phyloP scores from a whole-genome alignment of 768 basidiomycete species.

The Paxillus ammoniavirescens region DNA sequence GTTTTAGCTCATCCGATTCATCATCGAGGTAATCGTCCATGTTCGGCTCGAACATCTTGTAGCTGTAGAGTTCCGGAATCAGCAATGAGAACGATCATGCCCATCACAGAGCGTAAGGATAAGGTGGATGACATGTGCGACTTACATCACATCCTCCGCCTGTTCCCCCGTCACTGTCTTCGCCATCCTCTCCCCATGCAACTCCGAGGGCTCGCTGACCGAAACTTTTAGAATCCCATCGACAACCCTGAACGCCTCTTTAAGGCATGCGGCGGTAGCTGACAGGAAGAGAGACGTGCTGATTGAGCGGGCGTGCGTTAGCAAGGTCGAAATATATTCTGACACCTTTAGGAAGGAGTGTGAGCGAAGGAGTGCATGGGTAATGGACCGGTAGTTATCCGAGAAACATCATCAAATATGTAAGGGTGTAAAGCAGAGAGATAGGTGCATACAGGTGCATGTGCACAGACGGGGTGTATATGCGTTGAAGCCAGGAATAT shows the following conservation, averaged over 20 bases:
- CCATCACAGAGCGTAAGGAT: background rate
- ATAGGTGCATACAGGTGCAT: no score
- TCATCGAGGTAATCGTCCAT: conserved; percentile 99
- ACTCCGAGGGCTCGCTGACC: conserved; percentile 4
- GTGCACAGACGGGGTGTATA: no score
- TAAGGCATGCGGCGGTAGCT: conserved; percentile 87
- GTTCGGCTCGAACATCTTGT: conserved; percentile 91
- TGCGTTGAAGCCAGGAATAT: no score
- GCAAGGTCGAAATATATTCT: conserved; percentile 80
- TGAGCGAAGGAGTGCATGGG: background rate
- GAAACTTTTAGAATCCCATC: conserved; percentile 68
- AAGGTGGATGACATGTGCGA: conserved; percentile 8
- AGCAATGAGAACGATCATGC: background rate
- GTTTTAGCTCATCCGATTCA: conserved; percentile 82
- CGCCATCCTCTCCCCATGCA: background rate
- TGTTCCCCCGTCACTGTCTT: conserved; percentile 43
- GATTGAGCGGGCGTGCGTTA: conserved; percentile 75
- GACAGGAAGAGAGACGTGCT: conserved; percentile 72
- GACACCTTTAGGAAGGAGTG: conserved; percentile 55
- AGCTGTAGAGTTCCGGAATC: conserved; percentile 44
- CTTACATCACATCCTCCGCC: conserved; percentile 84
- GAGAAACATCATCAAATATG: no score
- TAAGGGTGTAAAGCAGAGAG: no score
- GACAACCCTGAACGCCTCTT: conserved; percentile 84
- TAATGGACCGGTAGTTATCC: no score